A percentile compares a stretch with the other conserved stretches of the same genome.
Conservation (phyloP, 148 eudicot species). For the Polygonum aviculare region DNA sequence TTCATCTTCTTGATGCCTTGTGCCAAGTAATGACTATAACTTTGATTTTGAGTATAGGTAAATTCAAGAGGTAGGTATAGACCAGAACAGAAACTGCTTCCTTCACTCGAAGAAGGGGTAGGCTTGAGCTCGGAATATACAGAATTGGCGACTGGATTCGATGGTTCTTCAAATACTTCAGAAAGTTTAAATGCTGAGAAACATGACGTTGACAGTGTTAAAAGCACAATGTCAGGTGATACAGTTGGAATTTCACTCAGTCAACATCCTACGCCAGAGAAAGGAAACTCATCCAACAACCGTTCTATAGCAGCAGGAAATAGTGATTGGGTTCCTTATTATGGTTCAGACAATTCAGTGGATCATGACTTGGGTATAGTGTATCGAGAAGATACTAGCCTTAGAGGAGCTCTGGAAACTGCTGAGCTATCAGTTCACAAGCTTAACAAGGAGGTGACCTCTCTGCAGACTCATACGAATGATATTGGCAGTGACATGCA, state of each 20-base stretch:
- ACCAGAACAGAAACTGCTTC: slow-evolving; percentile 54
- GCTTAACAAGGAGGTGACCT: slow-evolving; percentile 54
- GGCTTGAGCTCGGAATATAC: slow-evolving; percentile 49
- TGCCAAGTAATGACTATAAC: slow-evolving; percentile 6
- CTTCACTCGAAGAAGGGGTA: slow-evolving; percentile 64
- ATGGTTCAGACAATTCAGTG: slow-evolving; percentile 41
- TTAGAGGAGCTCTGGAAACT: slow-evolving; percentile 53
- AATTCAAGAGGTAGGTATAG: slow-evolving; percentile 43
- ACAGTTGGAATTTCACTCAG: slow-evolving; percentile 25
- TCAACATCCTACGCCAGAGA: slow-evolving; percentile 37
- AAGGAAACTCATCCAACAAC: slow-evolving; percentile 36
- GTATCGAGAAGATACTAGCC: slow-evolving; percentile 62
- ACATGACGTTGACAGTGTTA: slow-evolving; percentile 69
- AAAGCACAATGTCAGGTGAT: slow-evolving; percentile 50
- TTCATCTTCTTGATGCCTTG: background rate
- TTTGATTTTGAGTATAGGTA: slow-evolving; percentile 28
- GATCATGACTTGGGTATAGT: slow-evolving; percentile 52
- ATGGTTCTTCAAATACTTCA: slow-evolving; percentile 73
- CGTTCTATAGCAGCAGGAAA: slow-evolving; percentile 30
- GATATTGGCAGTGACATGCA: slow-evolving; percentile 60
- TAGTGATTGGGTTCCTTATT: slow-evolving; percentile 40
- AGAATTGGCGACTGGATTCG: slow-evolving; percentile 51
- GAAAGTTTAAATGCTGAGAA: slow-evolving; percentile 77
- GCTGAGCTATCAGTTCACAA: slow-evolving; percentile 62
- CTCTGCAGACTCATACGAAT: slow-evolving; percentile 61